These are phyloP conservation scores for Lasiosphaeria hispida DNA, from an alignment of 495 filamentous ascomycete species.

Conservation along the genomic window DNA sequence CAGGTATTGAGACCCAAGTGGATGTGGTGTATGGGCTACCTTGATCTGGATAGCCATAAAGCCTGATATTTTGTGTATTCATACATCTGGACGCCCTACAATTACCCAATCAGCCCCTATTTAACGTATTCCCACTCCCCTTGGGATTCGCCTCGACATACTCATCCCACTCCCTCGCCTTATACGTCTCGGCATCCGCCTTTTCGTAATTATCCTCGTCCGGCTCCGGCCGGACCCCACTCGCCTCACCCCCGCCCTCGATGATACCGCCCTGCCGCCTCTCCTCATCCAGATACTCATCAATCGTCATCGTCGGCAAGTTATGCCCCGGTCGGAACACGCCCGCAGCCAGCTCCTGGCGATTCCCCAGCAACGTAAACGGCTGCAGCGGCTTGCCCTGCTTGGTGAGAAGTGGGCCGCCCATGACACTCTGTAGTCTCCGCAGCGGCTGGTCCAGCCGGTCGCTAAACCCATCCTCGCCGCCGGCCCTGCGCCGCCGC, in stretches of 20 bases:
- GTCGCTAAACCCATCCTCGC: constrained; percentile 63
- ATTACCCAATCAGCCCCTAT: constrained; percentile 58
- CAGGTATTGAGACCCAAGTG: too few relatives aligned
- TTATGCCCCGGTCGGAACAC: constrained; percentile 92
- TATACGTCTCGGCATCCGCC: constrained; percentile 85
- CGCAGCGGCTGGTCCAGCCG: constrained; percentile 66
- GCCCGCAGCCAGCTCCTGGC: constrained; percentile 72
- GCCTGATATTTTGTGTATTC: background rate
- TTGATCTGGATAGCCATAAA: background rate
- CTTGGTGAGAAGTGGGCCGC: constrained; percentile 75
- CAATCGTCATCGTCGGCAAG: constrained; percentile 94
- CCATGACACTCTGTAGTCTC: constrained; percentile 36
- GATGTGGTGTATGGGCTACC: too few relatives aligned
- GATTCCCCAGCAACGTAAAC: constrained; percentile 78
- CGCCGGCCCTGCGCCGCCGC: constrained; percentile 38
- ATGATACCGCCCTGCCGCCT: constrained; percentile 81
- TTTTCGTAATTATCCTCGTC: constrained; percentile 88
- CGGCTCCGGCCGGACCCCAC: constrained; percentile 62
- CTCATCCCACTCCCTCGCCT: constrained; percentile 94
- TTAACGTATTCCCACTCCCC: constrained; percentile 82
- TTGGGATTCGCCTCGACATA: constrained; percentile 86
- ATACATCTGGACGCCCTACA: background rate
- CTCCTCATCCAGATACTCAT: constrained; percentile 96
- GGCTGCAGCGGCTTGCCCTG: constrained; percentile 86
- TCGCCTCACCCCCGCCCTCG: constrained; percentile 83